Conservation (phyloP, 495 filamentous ascomycete genomes). For the Halenospora varia region DNA sequence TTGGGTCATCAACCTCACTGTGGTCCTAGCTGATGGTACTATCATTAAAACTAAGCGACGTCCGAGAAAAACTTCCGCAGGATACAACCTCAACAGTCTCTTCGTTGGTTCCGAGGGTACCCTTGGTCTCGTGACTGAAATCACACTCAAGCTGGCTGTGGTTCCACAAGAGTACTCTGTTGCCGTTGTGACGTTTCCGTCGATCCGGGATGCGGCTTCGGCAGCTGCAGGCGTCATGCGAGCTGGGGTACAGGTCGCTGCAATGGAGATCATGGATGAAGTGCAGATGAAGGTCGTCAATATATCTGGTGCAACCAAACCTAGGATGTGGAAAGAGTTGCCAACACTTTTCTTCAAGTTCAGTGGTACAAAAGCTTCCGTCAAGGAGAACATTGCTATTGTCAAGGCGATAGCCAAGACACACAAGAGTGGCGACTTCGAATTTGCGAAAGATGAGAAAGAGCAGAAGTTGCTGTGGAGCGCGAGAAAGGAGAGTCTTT, state of each 20-base stretch:
- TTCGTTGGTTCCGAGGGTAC: slow-evolving; percentile 81
- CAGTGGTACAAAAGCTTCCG: slow-evolving; percentile 63
- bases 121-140: slow-evolving; percentile 71
- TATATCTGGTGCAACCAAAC: slow-evolving; percentile 60
- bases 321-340: slow-evolving; percentile 65
- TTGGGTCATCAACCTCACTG: slow-evolving; percentile 78
- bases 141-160: slow-evolving; percentile 69
- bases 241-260: slow-evolving; percentile 67
- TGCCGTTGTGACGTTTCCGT: slow-evolving; percentile 72
- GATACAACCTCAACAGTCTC: slow-evolving; percentile 73
- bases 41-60: slow-evolving; percentile 72
- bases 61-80: slow-evolving; percentile 74
- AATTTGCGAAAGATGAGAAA: slow-evolving; percentile 63
- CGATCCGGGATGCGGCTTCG: slow-evolving; percentile 66
- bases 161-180: slow-evolving; percentile 70
- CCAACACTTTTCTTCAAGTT: slow-evolving; percentile 88
- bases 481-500: slow-evolving; percentile 70
- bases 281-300: slow-evolving; percentile 80
- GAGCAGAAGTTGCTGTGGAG: slow-evolving; percentile 73
- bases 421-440: slow-evolving; percentile 63
- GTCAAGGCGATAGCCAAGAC: slow-evolving; percentile 61
- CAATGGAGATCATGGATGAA: slow-evolving; percentile 82
- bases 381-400: slow-evolving; percentile 61
- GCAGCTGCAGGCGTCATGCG: slow-evolving; percentile 68
- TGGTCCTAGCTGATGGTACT: slow-evolving; percentile 74